A percentile compares a stretch with the other conserved stretches of the same genome.
Evolutionary conservation across 495 filamentous ascomycete genomes (phyloP).

Genomic region (Penicillium cataractarum): DNA sequence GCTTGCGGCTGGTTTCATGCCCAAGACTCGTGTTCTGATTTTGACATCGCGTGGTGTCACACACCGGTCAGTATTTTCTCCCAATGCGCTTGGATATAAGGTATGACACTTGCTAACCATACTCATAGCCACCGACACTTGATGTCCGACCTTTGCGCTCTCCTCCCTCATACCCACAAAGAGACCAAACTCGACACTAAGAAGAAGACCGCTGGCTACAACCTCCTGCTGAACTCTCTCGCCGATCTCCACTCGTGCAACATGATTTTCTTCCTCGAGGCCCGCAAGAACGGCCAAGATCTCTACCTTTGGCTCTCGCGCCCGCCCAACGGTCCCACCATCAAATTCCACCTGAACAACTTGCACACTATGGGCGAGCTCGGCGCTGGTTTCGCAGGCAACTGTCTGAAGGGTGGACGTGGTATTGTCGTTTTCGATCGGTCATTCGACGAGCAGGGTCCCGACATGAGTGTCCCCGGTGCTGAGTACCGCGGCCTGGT

Average conservation of each 20-base stretch:
- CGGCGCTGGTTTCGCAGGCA: slow-evolving; percentile 82
- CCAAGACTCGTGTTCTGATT: slow-evolving; percentile 77
- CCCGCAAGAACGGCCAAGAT: slow-evolving; percentile 85
- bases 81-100: background rate
- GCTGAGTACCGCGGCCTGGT: slow-evolving; percentile 50
- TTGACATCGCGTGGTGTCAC: slow-evolving; percentile 89
- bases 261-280: slow-evolving; percentile 96
- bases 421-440: slow-evolving; percentile 93
- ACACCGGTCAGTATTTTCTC: slow-evolving; percentile 63
- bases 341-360: slow-evolving; percentile 67
- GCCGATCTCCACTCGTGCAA: slow-evolving; percentile 99
- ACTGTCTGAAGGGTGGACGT: slow-evolving; percentile 93
- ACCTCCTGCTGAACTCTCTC: slow-evolving; percentile 91
- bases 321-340: slow-evolving; percentile 91
- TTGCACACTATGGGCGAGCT: slow-evolving; percentile 95
- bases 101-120: slow-evolving; percentile 16
- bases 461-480: slow-evolving; percentile 45
- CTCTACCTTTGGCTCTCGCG: slow-evolving; percentile 93
- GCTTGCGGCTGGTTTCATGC: slow-evolving; percentile 48
- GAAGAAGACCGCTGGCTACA: slow-evolving; percentile 68
- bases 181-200: slow-evolving; percentile 97
- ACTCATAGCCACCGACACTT: slow-evolving; percentile 81
- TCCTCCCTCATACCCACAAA: slow-evolving; percentile 90
- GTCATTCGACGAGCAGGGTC: slow-evolving; percentile 71
- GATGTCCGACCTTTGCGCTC: slow-evolving; percentile 82